These are phyloP conservation scores for Prunus yedoensis DNA, from an alignment of 331 rosid species.

Conservation along the genomic window DNA sequence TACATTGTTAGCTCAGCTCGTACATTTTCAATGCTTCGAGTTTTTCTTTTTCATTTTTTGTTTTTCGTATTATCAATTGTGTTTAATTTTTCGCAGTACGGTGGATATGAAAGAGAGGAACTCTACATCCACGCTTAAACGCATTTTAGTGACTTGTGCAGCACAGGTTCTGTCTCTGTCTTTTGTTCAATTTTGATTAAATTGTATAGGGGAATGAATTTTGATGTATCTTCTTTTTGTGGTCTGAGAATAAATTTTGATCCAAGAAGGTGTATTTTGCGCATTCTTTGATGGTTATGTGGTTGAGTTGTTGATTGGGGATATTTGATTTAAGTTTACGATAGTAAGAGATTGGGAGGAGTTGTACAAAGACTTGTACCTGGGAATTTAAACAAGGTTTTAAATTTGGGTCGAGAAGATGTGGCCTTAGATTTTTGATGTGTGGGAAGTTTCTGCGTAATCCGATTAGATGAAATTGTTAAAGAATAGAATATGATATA, in stretches of 20 bases:
- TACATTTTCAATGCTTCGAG: neutral
- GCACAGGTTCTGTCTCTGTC: slow-evolving; percentile 60
- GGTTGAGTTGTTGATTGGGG: neutral
- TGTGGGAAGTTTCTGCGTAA: too few relatives aligned
- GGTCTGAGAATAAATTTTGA: neutral
- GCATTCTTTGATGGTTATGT: neutral
- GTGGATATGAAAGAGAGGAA: slow-evolving; percentile 84
- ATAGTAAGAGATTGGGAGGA: neutral
- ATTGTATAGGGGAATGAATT: neutral
- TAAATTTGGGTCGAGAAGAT: neutral
- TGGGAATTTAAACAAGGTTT: neutral
- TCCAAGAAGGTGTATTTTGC: neutral
- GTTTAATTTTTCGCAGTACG: slow-evolving; percentile 35
- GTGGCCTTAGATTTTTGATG: too few relatives aligned
- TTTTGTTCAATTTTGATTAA: neutral
- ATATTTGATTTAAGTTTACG: neutral
- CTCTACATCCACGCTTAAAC: slow-evolving; percentile 57
- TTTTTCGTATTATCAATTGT: neutral
- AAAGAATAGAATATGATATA: neutral
- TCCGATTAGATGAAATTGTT: neutral
- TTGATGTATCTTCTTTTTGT: neutral
- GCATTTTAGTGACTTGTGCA: slow-evolving; percentile 69
- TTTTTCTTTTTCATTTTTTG: neutral
- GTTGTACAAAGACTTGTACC: neutral
- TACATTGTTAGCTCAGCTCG: neutral